Base-by-base conservation (phyloP, 306 rosid genomes). In the Lagenaria siceraria region DNA sequence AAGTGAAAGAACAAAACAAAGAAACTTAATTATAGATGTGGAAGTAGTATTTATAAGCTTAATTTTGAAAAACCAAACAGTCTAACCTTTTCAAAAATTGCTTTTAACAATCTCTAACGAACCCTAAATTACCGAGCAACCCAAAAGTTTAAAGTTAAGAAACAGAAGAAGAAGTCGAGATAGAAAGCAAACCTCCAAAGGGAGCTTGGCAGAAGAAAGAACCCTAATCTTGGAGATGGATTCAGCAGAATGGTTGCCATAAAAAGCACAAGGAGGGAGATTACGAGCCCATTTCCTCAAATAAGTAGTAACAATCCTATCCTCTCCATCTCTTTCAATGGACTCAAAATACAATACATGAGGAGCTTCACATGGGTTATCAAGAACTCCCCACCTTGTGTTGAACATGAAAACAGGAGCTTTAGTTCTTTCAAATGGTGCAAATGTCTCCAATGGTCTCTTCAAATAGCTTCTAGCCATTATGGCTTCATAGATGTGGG, bases 311-410 rank as follows among this genome's bases (percentile, higher is more conserved):
- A 81, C 51, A 27, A 75, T 40, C 9, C 33, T 77, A 15, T 58
- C 54, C 0, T 60, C 54, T 10, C 42, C 70, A n/a, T 14, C 10
- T 7, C 4, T 49, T 15, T 74, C 58, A 24, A 82, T 33, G 8
- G 88, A 82, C 33, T 84, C 77, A 17, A 83, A 76, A 77, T 62
- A 84, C 27, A 86, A 81, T 6, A 29, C 66, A 38, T 88, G 92
- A 55, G 92, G 92, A 29, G 84, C 82, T 82, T 84, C 83, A 36
- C 87, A 86, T 1, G 87, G 84, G 82, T 86, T 72, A 6, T 27
- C 49, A 68, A 33, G 49, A 1, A 75, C 81, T 53, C 59, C 82
- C 77, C 59, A 42, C 61, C 92, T 68, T 8, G 89, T 79, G 75
- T 86, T 86, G 82, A 88, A 84, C 86, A 86, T 82, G 82, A 71